Conservation (phyloP, 2,329 filamentous ascomycete genomes). For the Stemphylium beticola region DNA sequence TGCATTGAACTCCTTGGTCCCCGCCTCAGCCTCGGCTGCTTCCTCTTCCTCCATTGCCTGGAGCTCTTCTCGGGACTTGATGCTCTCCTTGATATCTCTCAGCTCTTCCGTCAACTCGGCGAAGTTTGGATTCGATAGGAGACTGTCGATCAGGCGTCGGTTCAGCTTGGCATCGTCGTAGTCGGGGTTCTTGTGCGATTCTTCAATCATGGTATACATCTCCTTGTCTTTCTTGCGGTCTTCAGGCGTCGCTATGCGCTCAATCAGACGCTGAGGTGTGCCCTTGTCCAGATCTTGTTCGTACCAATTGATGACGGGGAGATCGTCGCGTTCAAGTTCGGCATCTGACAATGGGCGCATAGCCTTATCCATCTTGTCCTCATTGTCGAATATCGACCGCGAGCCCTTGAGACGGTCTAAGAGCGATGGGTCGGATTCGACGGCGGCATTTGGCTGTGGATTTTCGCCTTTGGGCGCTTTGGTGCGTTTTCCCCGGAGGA, state of each 20-base stretch:
- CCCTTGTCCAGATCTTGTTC: constrained; percentile 38
- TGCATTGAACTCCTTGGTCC: constrained; percentile 24
- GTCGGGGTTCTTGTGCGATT: constrained; percentile 32
- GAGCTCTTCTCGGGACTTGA: constrained; percentile 28
- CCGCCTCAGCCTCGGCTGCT: constrained; percentile 19
- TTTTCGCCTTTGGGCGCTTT: constrained; percentile 17
- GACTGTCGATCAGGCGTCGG: constrained; percentile 32
- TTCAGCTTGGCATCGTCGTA: constrained; percentile 39
- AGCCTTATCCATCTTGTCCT: constrained; percentile 10
- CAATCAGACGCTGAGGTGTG: constrained; percentile 30
- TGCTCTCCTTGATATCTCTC: constrained; percentile 32
- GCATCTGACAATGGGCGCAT: constrained; percentile 25
- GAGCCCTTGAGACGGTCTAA: constrained; percentile 6
- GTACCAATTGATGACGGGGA: constrained; percentile 34
- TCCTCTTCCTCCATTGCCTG: constrained; percentile 15
- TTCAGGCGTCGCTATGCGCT: constrained; percentile 31
- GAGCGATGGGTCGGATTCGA: not conserved
- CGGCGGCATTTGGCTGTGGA: constrained; percentile 4
- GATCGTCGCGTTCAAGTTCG: constrained; percentile 28
- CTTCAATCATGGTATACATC: constrained; percentile 31
- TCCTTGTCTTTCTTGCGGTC: constrained; percentile 32
- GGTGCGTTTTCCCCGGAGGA: constrained; percentile 31
- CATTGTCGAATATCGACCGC: constrained; percentile 7
- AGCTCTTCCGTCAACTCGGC: constrained; percentile 36
- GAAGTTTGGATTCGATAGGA: constrained; percentile 41